phyloP scores from a whole-genome alignment of 352 stramenopile genomes.

The Phytophthora meadii region DNA sequence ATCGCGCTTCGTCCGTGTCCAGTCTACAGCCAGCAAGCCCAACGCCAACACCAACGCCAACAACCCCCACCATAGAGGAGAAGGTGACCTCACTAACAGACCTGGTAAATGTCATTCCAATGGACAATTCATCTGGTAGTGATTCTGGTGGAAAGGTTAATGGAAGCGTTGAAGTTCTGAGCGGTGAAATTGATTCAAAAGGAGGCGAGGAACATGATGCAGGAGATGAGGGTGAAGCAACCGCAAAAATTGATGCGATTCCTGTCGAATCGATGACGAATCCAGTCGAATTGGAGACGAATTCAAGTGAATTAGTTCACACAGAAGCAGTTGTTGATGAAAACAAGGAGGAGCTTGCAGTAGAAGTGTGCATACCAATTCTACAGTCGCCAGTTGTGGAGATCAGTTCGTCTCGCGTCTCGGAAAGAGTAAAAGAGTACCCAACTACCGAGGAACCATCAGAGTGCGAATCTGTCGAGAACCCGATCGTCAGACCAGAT shows the following conservation, averaged over 20 bases:
- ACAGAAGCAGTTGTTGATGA: background rate
- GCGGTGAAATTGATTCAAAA: too few relatives aligned
- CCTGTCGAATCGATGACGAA: background rate
- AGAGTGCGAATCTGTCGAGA: background rate
- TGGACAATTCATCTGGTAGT: too few relatives aligned
- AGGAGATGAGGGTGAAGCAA: background rate
- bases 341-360: background rate
- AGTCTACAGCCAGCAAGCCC: background rate
- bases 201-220: background rate
- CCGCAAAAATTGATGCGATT: background rate
- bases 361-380: background rate
- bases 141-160: too few relatives aligned
- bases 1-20: conserved; percentile 1
- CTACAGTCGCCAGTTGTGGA: conserved; percentile 24
- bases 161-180: too few relatives aligned
- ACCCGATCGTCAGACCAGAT: background rate
- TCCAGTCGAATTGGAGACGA: background rate
- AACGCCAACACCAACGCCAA: background rate
- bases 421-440: background rate
- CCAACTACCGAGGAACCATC: background rate
- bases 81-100: too few relatives aligned
- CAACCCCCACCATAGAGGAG: too few relatives aligned
- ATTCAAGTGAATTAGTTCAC: background rate
- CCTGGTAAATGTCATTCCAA: too few relatives aligned
- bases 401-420: conserved; percentile 9